A percentile compares a stretch with the other conserved stretches of the same genome.
These are phyloP conservation scores for Boletus sensibilis DNA, from an alignment of 768 basidiomycete species.

Conservation along the genomic window DNA sequence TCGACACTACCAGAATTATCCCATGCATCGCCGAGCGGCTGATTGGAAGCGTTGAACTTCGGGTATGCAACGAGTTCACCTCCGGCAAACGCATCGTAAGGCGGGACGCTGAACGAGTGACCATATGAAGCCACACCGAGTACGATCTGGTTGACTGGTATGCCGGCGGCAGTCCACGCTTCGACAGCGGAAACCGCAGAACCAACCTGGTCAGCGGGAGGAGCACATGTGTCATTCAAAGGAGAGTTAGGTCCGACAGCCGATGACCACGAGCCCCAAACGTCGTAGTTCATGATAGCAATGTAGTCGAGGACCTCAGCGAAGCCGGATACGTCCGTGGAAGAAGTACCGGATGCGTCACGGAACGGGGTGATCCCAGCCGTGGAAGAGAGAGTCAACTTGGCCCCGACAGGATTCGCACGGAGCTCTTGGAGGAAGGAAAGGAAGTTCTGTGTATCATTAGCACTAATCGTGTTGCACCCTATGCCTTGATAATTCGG, in stretches of 20 bases:
- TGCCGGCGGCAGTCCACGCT: slow-evolving; percentile 73
- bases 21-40: slow-evolving; percentile 60
- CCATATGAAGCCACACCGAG: slow-evolving; percentile 84
- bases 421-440: slow-evolving; percentile 66
- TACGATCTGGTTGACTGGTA: slow-evolving; percentile 67
- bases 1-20: slow-evolving; percentile 47
- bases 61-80: slow-evolving; percentile 47
- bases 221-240: slow-evolving; percentile 70
- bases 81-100: slow-evolving; percentile 37
- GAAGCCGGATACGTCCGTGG: slow-evolving; percentile 64
- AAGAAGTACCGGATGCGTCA: slow-evolving; percentile 51
- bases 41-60: slow-evolving; percentile 42
- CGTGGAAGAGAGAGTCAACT: slow-evolving; percentile 67
- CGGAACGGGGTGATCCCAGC: slow-evolving; percentile 62
- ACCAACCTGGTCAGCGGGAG: slow-evolving; percentile 55
- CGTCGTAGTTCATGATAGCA: slow-evolving; percentile 63
- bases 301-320: slow-evolving; percentile 61
- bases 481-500: slow-evolving; percentile 62
- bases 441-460: slow-evolving; percentile 78
- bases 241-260: slow-evolving; percentile 79
- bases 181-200: slow-evolving; percentile 72
- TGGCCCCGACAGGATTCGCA: slow-evolving; percentile 48
- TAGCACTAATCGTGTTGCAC: slow-evolving; percentile 54
- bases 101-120: slow-evolving; percentile 58
- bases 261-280: slow-evolving; percentile 37